Percentiles rank a stretch among this genome's conserved stretches.
phyloP scores from a whole-genome alignment of 192 early-diverging fungal genomes.

The Backusella sp. region DNA sequence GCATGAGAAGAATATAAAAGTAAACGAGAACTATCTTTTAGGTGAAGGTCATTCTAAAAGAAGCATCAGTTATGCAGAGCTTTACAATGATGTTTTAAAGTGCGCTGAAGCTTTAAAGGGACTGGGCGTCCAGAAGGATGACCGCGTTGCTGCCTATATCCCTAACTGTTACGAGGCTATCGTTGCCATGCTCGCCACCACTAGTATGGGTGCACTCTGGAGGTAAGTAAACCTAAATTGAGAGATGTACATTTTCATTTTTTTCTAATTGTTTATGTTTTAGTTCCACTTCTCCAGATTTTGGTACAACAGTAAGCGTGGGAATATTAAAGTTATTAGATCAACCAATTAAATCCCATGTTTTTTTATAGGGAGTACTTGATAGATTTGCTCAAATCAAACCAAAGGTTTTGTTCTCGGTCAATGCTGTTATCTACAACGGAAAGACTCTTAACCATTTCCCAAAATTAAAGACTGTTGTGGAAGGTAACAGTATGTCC shows the following conservation, averaged over 20 bases:
- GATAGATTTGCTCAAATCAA: conserved; percentile 92
- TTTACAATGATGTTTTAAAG: conserved; percentile 66
- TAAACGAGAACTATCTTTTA: conserved; percentile 1
- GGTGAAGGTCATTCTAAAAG: conserved; percentile 44
- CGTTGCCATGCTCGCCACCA: conserved; percentile 72
- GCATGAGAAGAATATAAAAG: not conserved
- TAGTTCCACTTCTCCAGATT: conserved; percentile 89
- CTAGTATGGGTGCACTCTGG: conserved; percentile 91
- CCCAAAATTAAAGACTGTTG: conserved; percentile 72
- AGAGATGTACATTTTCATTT: not conserved
- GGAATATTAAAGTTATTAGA: not conserved
- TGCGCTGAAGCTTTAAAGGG: conserved; percentile 72
- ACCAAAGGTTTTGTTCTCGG: conserved; percentile 88
- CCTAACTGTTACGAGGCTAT: conserved; percentile 87
- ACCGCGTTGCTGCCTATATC: conserved; percentile 87
- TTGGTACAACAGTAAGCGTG: conserved; percentile 74
- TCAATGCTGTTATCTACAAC: conserved; percentile 92
- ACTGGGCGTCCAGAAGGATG: conserved; percentile 72
- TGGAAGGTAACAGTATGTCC: conserved; percentile 38
- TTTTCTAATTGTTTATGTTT: not conserved
- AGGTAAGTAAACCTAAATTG: conserved; percentile 33
- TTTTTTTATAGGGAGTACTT: conserved; percentile 66
- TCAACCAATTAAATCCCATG: not conserved
- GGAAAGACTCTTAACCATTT: conserved; percentile 80
- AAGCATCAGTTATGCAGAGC: conserved; percentile 65